Evolutionary conservation across 2,329 filamentous ascomycete species (phyloP), one percentile per base, ranked within the genome.

Genomic region (Neurospora sp.): DNA sequence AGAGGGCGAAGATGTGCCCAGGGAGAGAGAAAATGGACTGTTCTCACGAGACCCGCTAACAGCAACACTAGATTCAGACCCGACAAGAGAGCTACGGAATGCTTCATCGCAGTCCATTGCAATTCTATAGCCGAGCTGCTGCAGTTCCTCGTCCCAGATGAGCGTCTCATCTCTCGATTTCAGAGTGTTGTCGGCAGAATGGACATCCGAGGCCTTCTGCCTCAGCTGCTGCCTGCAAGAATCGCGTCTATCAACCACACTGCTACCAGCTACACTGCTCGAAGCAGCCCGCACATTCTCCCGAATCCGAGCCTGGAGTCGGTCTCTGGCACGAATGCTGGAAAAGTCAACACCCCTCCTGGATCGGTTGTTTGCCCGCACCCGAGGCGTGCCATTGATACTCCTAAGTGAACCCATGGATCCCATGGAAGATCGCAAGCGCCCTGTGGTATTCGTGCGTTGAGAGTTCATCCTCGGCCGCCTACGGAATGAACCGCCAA

Each of bases 51-150:
- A 73, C n/a, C 71, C 70, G 3, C 70, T 70, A 10, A 68, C 36
- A 13, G 66, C 67, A 33, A 73, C 72, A 11, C 68, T 72, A 1
- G 77, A 75, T 39, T 74, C 74, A 11, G 75, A 71, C 19, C 79
- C 77, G 15, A 86, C 79, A 11, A 87, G 74, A 10, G 84, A 85
- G 74, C 91, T 89, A 77, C 93, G 94, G 82, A 98, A 97, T 1
- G 94, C 94, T 76, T 96, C 92, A 76, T 98, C 94, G 76, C 94
- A 96, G 71, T 96, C 92, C 79, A 93, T 93, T 67, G 93, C 93
- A 72, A 97, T 89, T 75, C 93, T 93, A 75, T 87, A 88, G 75
- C 93, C 97, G 70, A 96, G 91, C 75, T 95, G 90, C 7, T 93
- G 86, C 69, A 96, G 87, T 77, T 97, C 94, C 71, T 93, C 93